Evolutionary conservation across 352 stramenopile genomes (phyloP), one percentile per base, ranked within the genome.

Genomic region (Thalassiosira tumida): DNA sequence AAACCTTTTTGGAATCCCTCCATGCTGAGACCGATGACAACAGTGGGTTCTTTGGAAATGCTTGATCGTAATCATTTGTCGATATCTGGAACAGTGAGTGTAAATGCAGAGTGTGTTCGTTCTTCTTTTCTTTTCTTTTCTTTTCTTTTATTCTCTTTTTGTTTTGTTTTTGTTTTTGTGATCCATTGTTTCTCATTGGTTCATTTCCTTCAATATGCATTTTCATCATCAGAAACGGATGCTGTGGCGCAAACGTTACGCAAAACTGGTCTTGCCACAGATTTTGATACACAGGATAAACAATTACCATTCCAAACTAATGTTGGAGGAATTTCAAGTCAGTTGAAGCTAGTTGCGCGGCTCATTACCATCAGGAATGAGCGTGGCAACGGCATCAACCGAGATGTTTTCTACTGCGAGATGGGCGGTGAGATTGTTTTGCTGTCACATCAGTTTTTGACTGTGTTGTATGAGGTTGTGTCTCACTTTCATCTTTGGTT

Each of bases 331-430:
- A 94, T 94, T 17, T 78, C 80, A 83, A 90, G 65, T 29, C 86
- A 96, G 62, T 81, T 97, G 2, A 90, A 95, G 64, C 85, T 93
- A 14, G 79, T 97, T 84, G 77, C 93, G 40, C 89, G 91, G 54
- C 70, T 97, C 15, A 97, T 98, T 41, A 73, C 75, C 37, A 90
- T 88, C 13, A 75, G 93, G 37, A 83, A 96, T 78, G 76, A 88
- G 0, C 90, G 96, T 29, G 95, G 93, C 10, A 82, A 84, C 59
- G 93, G 92, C 10, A 76, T 93, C 21, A 94, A 96, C 73, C 90
- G 95, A 37, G 91, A 95, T 87, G 91, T 93, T 65, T 97, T 97
- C 73, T 94, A 87, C 86, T 86, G 84, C 47, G 51, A 93, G 43
- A 91, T 95, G 77, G 93, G 93, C 69, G 94, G 73, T 84, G 41